A percentile compares a stretch with the other conserved stretches of the same genome.
Evolutionary conservation across 73 alveolate species (phyloP).

Genomic region (Stentor coeruleus): DNA sequence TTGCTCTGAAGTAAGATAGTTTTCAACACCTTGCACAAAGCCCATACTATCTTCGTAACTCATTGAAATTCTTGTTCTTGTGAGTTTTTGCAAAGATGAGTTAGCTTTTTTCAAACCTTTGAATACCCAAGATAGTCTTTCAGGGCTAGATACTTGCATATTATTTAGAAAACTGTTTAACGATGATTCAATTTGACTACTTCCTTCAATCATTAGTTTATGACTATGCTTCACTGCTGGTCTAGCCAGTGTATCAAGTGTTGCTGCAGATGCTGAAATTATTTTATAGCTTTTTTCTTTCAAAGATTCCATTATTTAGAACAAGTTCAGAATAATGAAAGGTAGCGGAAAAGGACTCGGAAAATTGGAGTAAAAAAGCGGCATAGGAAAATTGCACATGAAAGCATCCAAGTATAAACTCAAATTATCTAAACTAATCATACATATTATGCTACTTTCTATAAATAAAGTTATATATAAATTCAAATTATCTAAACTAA

Average conservation of each 20-base stretch:
- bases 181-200: background rate
- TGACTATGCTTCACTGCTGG: background rate
- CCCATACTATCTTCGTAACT: background rate
- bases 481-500: too few relatives aligned
- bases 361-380: too few relatives aligned
- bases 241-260: background rate
- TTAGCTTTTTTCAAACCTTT: background rate
- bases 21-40: background rate
- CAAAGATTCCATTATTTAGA: slow-evolving; percentile 10
- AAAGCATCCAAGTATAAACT: too few relatives aligned
- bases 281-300: background rate
- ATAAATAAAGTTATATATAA: too few relatives aligned
- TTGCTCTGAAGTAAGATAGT: background rate
- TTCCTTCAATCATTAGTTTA: background rate
- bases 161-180: background rate
- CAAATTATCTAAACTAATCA: too few relatives aligned
- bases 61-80: background rate
- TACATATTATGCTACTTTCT: too few relatives aligned
- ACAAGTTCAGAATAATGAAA: too few relatives aligned
- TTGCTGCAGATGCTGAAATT: slow-evolving; percentile 5
- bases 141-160: background rate
- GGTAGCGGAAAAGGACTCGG: too few relatives aligned
- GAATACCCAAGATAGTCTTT: background rate
- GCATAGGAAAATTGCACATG: too few relatives aligned
- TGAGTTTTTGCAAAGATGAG: background rate